phyloP scores from a whole-genome alignment of 2,329 filamentous ascomycete genomes.

The Didymella glomerata region DNA sequence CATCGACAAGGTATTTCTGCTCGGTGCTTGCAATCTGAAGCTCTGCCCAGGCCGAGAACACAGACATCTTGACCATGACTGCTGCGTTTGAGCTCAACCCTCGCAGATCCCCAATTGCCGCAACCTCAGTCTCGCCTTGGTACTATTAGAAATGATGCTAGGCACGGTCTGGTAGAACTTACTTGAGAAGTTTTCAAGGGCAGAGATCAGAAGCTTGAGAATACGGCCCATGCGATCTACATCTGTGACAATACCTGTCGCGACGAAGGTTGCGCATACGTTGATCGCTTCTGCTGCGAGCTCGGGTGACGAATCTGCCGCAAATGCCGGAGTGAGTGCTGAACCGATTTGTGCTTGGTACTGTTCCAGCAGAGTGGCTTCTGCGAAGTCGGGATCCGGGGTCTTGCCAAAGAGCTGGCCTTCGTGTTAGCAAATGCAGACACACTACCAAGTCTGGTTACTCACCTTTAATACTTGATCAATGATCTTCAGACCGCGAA shows the following conservation, averaged over 20 bases:
- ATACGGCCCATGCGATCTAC: conserved; percentile 99
- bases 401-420: conserved; percentile 86
- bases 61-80: conserved; percentile 97
- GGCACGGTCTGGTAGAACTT: conserved; percentile 28
- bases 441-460: not conserved
- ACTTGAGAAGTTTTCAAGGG: conserved; percentile 89
- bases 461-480: conserved; percentile 81
- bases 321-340: conserved; percentile 93
- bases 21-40: conserved; percentile 94
- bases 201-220: conserved; percentile 87
- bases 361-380: conserved; percentile 94
- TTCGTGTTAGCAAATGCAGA: conserved; percentile 10
- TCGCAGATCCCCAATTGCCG: conserved; percentile 90
- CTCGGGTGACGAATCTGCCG: conserved; percentile 93
- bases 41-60: conserved; percentile 97
- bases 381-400: conserved; percentile 96
- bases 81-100: conserved; percentile 94
- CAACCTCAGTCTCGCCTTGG: conserved; percentile 73
- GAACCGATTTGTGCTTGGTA: conserved; percentile 99
- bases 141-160: conserved; percentile 24
- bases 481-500: conserved; percentile 93
- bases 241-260: conserved; percentile 95
- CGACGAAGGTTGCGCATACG: conserved; percentile 97
- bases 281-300: conserved; percentile 95
- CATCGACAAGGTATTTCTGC: conserved; percentile 86